Evolutionary conservation across 2,329 filamentous ascomycete genomes (phyloP), one percentile per base, ranked within the genome.

Genomic region (Cylindrodendrum hubeiense): DNA sequence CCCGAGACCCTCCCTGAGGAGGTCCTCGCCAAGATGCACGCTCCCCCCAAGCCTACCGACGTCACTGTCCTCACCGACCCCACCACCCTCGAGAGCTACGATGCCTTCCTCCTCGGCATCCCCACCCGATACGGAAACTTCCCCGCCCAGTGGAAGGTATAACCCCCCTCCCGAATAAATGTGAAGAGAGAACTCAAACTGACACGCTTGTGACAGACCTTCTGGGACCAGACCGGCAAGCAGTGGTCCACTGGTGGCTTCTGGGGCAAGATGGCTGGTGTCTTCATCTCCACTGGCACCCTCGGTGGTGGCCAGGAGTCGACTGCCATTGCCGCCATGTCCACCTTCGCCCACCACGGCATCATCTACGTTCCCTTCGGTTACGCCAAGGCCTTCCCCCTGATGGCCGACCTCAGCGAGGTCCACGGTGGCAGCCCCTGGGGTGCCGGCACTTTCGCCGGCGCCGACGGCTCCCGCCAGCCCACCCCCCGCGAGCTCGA

Each of bases 71-170:
- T 90, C 53, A 79, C 86, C 19, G 82, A 87, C 76, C 85, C 89
- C 6, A 57, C 77, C 13, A 84, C 80, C 33, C 90, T 98, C 46
- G 88, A 90, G 77, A 69, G 84, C 57, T 98, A 97, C 84, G 95
- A 98, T 77, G 96, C 85, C 72, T 91, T 98, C 85, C 90, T 99
- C 70, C 88, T 98, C 75, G 96, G 96, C 72, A 96, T 98, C 80
- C 96, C 96, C 65, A 99, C 96, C 55, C 90, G 96, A 72, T 99
- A 93, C 84, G 96, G 96, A 75, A 98, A 97, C 89, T 97, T 97
- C 87, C 95, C 95, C 52, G 93, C 91, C 19, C 96, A 99, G 84
- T 98, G 93, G 93, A 98, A 96, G 87, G 82, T 81, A 70, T 56
- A 74, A 62, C 28, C 19, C 17, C n/a, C 12, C 37, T 39, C 17